Conservation (phyloP, 176 grass and related monocot species). For the Ensete ventricosum region DNA sequence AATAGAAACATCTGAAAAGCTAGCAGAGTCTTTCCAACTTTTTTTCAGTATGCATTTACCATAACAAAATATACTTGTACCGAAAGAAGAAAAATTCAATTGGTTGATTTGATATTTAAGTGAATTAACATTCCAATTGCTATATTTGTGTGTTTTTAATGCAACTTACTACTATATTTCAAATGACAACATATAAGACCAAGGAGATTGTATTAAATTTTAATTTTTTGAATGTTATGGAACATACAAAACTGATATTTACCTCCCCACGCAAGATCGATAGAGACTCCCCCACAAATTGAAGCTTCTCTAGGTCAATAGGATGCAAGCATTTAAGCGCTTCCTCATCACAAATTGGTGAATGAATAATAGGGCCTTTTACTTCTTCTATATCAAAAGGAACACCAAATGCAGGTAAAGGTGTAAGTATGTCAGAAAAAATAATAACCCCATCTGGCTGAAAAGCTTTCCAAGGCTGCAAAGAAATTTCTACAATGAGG, state of each 20-base stretch:
- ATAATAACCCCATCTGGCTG: conserved; percentile 91
- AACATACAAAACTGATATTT: conserved; percentile 5
- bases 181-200: background rate
- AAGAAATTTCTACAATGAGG: conserved; percentile 88
- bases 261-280: conserved; percentile 83
- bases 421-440: conserved; percentile 95
- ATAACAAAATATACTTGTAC: background rate
- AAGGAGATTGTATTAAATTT: background rate
- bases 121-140: background rate
- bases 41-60: background rate
- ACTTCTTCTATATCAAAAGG: conserved; percentile 89
- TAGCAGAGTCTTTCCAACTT: background rate
- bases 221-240: background rate
- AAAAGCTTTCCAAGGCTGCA: conserved; percentile 87
- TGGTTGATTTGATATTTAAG: too few relatives aligned
- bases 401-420: conserved; percentile 82
- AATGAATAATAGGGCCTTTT: conserved; percentile 72
- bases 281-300: conserved; percentile 79
- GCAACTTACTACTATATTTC: background rate
- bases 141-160: background rate
- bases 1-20: background rate
- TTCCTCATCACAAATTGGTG: conserved; percentile 55
- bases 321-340: conserved; percentile 48
- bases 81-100: too few relatives aligned
- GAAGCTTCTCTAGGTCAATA: conserved; percentile 78